Conservation (phyloP, 2,329 filamentous ascomycete genomes). For the Talaromyces sp. region DNA sequence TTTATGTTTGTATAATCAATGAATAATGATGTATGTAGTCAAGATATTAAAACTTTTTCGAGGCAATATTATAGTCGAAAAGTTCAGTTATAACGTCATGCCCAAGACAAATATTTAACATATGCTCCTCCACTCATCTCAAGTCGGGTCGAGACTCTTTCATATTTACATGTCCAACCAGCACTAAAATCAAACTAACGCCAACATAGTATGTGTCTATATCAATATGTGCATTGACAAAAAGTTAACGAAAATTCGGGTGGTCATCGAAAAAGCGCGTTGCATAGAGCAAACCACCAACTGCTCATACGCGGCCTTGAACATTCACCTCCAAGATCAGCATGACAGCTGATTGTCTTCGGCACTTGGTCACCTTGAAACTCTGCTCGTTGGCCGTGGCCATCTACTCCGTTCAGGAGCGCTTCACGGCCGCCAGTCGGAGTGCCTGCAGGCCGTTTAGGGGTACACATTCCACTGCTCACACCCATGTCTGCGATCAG, state of each 20-base stretch:
- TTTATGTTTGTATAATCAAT: neutral
- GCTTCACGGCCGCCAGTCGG: slow-evolving; percentile 19
- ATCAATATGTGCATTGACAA: neutral
- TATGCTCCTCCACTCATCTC: neutral
- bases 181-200: no score
- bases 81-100: neutral
- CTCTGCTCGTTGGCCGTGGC: slow-evolving; percentile 17
- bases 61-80: no score
- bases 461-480: slow-evolving; percentile 17
- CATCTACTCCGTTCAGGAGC: slow-evolving; percentile 35
- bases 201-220: neutral
- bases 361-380: neutral
- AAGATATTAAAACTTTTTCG: neutral
- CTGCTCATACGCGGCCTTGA: slow-evolving; percentile 7
- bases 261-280: slow-evolving; percentile 2
- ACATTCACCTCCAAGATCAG: slow-evolving; percentile 8
- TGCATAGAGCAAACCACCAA: slow-evolving; percentile 8
- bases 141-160: neutral
- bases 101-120: neutral
- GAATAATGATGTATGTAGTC: neutral
- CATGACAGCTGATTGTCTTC: neutral
- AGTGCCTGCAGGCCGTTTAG: slow-evolving; percentile 11
- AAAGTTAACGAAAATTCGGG: neutral
- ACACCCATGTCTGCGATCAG: slow-evolving; percentile 31
- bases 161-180: neutral